phyloP scores from a whole-genome alignment of 441 rosid genomes.

The Arabidopsis hybrid region DNA sequence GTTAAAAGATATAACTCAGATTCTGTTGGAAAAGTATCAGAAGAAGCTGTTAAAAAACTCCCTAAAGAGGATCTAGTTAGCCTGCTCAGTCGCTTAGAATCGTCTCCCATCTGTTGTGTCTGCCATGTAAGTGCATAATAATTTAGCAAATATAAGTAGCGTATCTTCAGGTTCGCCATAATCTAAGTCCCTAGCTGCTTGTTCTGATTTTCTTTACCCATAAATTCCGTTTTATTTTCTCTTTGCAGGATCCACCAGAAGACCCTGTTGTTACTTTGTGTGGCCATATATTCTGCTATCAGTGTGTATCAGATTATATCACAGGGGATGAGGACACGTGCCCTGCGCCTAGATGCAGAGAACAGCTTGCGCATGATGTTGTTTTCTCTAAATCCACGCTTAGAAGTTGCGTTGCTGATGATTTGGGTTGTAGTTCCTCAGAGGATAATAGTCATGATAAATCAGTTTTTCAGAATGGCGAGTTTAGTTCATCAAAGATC shows the following conservation, averaged over 20 bases:
- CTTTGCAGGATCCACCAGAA: slow-evolving; percentile 91
- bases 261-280: slow-evolving; percentile 90
- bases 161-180: slow-evolving; percentile 22
- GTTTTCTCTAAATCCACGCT: slow-evolving; percentile 82
- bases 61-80: slow-evolving; percentile 59
- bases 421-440: slow-evolving; percentile 50
- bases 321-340: slow-evolving; percentile 86
- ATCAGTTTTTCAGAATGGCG: slow-evolving; percentile 51
- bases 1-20: slow-evolving; percentile 70
- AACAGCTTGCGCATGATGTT: slow-evolving; percentile 73
- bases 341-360: slow-evolving; percentile 74
- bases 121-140: slow-evolving; percentile 69
- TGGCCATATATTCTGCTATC: slow-evolving; percentile 92
- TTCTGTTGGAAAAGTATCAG: slow-evolving; percentile 69
- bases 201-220: slow-evolving; percentile 10
- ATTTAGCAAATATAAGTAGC: slow-evolving; percentile 8
- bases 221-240: slow-evolving; percentile 12
- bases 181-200: slow-evolving; percentile 10
- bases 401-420: slow-evolving; percentile 59
- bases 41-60: slow-evolving; percentile 72
- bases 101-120: slow-evolving; percentile 68
- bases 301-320: slow-evolving; percentile 79
- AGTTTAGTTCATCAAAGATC: slow-evolving; percentile 78
- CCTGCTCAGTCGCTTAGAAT: slow-evolving; percentile 63
- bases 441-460: slow-evolving; percentile 50